Evolutionary conservation across 495 filamentous ascomycete species (phyloP).

Genomic region (Talaromyces liani): DNA sequence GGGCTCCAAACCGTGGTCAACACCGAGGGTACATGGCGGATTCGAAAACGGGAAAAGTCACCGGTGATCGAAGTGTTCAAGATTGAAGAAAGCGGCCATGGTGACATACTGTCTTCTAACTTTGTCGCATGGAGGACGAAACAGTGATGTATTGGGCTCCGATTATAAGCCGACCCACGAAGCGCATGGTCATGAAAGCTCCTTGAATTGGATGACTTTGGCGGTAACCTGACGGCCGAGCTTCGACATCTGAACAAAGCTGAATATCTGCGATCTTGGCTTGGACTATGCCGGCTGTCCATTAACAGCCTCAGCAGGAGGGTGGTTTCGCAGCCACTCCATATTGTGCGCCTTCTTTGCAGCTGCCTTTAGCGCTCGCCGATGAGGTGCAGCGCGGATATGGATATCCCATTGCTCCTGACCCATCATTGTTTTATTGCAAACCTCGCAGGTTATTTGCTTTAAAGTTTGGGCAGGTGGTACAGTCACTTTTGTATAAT

Average conservation of each 20-base stretch:
- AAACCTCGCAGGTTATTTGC: slow-evolving; percentile 59
- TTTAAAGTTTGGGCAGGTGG: slow-evolving; percentile 34
- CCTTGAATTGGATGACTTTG: neutral
- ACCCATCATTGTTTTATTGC: slow-evolving; percentile 57
- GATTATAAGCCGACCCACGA: too few relatives aligned
- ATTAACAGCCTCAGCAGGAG: neutral
- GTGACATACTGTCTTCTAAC: slow-evolving; percentile 65
- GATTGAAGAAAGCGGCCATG: slow-evolving; percentile 64
- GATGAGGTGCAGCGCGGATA: slow-evolving; percentile 59
- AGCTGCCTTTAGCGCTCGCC: slow-evolving; percentile 28
- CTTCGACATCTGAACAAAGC: neutral
- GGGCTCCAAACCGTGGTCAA: slow-evolving; percentile 59
- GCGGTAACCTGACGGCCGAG: neutral
- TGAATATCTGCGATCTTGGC: neutral
- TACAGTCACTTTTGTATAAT: slow-evolving; percentile 33
- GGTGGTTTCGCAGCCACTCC: slow-evolving; percentile 20
- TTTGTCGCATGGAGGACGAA: slow-evolving; percentile 65
- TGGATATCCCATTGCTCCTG: slow-evolving; percentile 73
- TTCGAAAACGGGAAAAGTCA: slow-evolving; percentile 52
- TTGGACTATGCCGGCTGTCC: neutral
- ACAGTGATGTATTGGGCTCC: neutral
- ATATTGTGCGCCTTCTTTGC: slow-evolving; percentile 25
- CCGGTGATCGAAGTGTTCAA: slow-evolving; percentile 61
- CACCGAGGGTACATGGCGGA: slow-evolving; percentile 74
- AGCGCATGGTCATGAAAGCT: too few relatives aligned